A percentile compares a stretch with the other conserved stretches of the same genome.
Conservation (phyloP, 176 grass and related monocot genomes). For the Thinopyrum elongatum region DNA sequence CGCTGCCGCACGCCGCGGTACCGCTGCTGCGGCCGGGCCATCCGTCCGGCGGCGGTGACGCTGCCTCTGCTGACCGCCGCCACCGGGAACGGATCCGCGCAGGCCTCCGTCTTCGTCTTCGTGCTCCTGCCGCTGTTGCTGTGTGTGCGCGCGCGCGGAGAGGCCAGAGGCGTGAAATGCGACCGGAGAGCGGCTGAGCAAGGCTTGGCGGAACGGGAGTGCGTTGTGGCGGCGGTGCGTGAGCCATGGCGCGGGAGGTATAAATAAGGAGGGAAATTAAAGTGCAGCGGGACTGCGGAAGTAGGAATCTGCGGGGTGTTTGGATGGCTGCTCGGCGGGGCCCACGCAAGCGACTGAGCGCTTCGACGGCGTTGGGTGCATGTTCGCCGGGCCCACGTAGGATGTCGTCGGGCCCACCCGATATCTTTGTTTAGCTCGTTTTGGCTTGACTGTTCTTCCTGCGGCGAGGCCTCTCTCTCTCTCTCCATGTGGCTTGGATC, state of each 20-base stretch:
- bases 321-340: neutral
- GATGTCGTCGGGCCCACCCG: neutral
- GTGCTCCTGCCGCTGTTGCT: neutral
- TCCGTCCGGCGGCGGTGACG: neutral
- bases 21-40: constrained; percentile 68
- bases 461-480: too few species aligned
- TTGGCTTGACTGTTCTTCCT: constrained; percentile 1
- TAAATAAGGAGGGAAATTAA: constrained; percentile 12
- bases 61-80: neutral
- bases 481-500: neutral
- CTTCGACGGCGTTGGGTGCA: neutral
- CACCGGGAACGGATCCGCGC: too few species aligned
- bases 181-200: neutral
- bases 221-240: constrained; percentile 3
- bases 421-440: neutral
- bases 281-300: neutral
- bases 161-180: neutral
- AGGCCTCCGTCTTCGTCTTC: neutral
- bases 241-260: constrained; percentile 9
- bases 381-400: neutral
- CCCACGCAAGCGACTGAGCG: neutral
- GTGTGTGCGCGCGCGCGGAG: too few species aligned
- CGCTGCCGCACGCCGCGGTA: constrained; percentile 87
- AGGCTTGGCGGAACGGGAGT: neutral
- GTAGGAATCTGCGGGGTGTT: neutral